These are phyloP conservation scores for Pyracantha coccinea DNA, from an alignment of 331 rosid species.

Conservation along the genomic window DNA sequence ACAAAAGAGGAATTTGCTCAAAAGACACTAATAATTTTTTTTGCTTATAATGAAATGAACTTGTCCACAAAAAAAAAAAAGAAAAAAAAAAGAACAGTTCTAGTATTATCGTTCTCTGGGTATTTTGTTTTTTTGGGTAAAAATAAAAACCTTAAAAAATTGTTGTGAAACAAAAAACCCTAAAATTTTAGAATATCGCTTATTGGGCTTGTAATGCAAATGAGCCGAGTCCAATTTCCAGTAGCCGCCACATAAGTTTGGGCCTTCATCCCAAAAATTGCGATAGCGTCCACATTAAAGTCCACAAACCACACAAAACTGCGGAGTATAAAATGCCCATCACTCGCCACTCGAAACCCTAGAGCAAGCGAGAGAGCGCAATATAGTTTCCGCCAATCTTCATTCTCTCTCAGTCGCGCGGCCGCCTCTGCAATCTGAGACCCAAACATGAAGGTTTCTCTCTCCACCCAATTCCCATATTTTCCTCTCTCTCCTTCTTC, in stretches of 20 bases:
- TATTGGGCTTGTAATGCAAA: not conserved
- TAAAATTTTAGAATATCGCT: not conserved
- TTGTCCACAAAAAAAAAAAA: too few species aligned
- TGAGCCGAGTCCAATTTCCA: not conserved
- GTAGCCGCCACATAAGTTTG: too few species aligned
- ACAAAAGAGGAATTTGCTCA: too few species aligned
- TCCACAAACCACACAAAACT: not conserved
- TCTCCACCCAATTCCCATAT: not conserved
- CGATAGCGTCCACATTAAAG: not conserved
- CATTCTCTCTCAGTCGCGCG: not conserved
- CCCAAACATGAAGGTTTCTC: conserved; percentile 22
- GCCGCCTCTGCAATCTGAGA: conserved; percentile 17
- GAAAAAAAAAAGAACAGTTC: too few species aligned
- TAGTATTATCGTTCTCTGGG: too few species aligned
- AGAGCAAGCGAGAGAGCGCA: not conserved
- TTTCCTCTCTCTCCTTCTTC: not conserved
- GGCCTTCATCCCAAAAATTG: not conserved
- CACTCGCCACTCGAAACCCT: conserved; percentile 2
- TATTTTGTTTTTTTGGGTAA: too few species aligned
- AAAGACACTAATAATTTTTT: too few species aligned
- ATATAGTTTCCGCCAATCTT: not conserved
- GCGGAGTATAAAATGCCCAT: not conserved
- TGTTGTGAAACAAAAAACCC: too few species aligned
- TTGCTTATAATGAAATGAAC: too few species aligned
- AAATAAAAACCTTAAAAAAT: too few species aligned